Evolutionary conservation across 2,329 filamentous ascomycete species (phyloP).

Genomic region (Graphiopsis chlorocephala): DNA sequence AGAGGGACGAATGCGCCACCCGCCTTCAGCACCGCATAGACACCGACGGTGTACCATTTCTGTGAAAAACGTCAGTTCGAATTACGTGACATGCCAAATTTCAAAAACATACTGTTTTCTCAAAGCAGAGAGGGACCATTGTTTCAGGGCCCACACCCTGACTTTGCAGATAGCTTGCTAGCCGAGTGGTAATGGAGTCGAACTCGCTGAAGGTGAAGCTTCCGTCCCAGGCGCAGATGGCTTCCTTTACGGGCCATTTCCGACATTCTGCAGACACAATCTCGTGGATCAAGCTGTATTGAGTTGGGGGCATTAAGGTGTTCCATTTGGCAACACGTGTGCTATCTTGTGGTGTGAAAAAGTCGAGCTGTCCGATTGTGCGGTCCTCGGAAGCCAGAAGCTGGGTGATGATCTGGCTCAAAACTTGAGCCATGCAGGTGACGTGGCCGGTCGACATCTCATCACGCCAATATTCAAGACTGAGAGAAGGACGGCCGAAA

Average conservation of each 20-base stretch:
- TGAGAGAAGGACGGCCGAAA: constrained; percentile 10
- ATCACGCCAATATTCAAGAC: constrained; percentile 11
- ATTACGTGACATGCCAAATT: background rate
- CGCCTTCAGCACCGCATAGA: constrained; percentile 34
- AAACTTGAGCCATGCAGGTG: constrained; percentile 12
- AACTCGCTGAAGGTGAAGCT: constrained; percentile 15
- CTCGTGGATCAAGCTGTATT: constrained; percentile 1
- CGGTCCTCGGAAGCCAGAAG: constrained; percentile 3
- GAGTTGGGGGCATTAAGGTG: constrained; percentile 9
- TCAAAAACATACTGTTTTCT: constrained; percentile 6
- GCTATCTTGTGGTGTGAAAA: constrained; percentile 14
- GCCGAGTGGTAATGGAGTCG: constrained; percentile 4
- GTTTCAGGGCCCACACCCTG: constrained; percentile 14
- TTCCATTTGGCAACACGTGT: constrained; percentile 13
- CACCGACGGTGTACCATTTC: constrained; percentile 14
- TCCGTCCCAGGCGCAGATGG: constrained; percentile 19
- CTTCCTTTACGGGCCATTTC: constrained; percentile 15
- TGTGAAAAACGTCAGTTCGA: background rate
- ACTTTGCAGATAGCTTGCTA: constrained; percentile 13
- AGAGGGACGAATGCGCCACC: constrained; percentile 30
- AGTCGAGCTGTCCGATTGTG: constrained; percentile 8
- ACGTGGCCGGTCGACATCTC: constrained; percentile 11
- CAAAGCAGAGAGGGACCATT: constrained; percentile 15
- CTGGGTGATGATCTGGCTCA: constrained; percentile 8
- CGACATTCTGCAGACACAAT: constrained; percentile 1